Evolutionary conservation across 345 rosid species (phyloP).

Genomic region (Gossypium mustelinum): DNA sequence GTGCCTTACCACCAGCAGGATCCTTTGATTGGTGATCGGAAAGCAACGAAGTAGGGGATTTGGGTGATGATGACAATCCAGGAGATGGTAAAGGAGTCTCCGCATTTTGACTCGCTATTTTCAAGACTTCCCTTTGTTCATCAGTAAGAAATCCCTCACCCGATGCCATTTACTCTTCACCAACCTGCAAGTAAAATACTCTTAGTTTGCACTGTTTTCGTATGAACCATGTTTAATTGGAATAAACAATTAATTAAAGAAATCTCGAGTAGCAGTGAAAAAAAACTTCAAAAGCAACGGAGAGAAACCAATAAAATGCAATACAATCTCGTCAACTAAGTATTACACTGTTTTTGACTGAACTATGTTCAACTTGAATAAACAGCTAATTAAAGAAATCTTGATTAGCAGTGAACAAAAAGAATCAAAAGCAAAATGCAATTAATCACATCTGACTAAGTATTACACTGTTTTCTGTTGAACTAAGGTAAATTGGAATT

Average conservation of each 20-base stretch:
- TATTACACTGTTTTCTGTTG: too few species aligned
- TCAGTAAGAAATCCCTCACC: conserved; percentile 74
- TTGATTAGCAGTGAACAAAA: too few species aligned
- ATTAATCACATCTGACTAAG: too few species aligned
- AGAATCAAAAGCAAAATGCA: too few species aligned
- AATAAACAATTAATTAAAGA: too few species aligned
- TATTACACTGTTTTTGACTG: too few species aligned
- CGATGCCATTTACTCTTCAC: conserved; percentile 57
- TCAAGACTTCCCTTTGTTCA: conserved; percentile 73
- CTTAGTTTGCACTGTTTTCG: background rate
- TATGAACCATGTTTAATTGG: too few species aligned
- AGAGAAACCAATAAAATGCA: background rate
- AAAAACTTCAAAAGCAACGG: background rate
- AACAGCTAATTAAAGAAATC: too few species aligned
- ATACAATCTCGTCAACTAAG: too few species aligned
- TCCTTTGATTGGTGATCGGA: conserved; percentile 66
- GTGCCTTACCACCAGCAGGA: conserved; percentile 60
- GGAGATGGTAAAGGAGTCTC: conserved; percentile 68
- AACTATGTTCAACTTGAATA: too few species aligned
- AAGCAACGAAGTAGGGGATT: conserved; percentile 57
- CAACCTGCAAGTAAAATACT: conserved; percentile 3
- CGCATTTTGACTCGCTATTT: conserved; percentile 60
- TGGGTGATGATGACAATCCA: conserved; percentile 73
- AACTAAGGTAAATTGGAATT: too few species aligned
- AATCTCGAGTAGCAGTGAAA: too few species aligned